These are phyloP conservation scores for Carex arenaria DNA, from an alignment of 202 grass and related monocot species.

Conservation along the genomic window DNA sequence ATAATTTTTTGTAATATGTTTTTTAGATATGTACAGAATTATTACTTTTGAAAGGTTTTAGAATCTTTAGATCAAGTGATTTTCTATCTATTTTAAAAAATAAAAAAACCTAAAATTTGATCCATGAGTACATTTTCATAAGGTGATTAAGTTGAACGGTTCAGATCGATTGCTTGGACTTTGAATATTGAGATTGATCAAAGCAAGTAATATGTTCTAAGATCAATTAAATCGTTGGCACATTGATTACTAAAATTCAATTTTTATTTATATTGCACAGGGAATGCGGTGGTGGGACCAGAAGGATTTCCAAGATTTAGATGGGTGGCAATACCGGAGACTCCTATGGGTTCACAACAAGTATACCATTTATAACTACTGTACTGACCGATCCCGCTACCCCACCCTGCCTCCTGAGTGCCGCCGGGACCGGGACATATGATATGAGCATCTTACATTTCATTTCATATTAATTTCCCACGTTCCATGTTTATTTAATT, in stretches of 20 bases:
- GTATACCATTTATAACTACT: constrained; percentile 98
- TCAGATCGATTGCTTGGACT: too few species aligned
- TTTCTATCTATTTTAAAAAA: too few species aligned
- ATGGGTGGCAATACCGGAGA: constrained; percentile 52
- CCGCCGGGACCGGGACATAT: constrained; percentile 52
- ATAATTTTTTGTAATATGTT: too few species aligned
- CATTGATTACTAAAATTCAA: neutral
- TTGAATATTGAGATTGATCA: too few species aligned
- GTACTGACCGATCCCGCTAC: constrained; percentile 41
- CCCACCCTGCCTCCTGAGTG: constrained; percentile 48
- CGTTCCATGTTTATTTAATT: neutral
- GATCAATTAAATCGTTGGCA: too few species aligned
- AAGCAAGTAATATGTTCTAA: too few species aligned
- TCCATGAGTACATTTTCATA: too few species aligned
- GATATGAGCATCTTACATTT: neutral
- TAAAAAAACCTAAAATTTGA: too few species aligned
- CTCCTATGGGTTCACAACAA: constrained; percentile 44
- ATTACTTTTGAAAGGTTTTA: too few species aligned
- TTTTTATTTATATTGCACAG: constrained; percentile 26
- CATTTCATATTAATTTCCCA: neutral
- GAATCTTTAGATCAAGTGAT: too few species aligned
- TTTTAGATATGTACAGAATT: too few species aligned
- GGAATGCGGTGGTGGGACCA: constrained; percentile 86
- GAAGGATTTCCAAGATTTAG: constrained; percentile 71
- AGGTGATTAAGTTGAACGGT: too few species aligned